Percentiles rank a stretch among this genome's conserved stretches.
Evolutionary conservation across 2,329 filamentous ascomycete species (phyloP).

Genomic region (Sporothrix inflata): DNA sequence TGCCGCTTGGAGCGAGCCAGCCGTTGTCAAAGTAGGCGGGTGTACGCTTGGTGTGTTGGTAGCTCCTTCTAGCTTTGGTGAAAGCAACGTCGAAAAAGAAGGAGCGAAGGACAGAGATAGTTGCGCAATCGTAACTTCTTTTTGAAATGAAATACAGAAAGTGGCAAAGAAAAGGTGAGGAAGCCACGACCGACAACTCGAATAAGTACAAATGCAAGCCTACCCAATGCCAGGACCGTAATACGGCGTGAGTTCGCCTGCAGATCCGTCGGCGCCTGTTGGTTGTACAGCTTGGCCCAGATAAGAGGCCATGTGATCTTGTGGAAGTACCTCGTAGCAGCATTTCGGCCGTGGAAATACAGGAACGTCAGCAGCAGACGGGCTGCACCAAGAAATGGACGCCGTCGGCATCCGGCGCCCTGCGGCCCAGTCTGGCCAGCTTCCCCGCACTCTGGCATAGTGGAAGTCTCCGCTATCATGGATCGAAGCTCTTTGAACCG

Average conservation of each 20-base stretch:
- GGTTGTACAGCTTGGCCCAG: slow-evolving; percentile 4
- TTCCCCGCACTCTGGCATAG: slow-evolving; percentile 7
- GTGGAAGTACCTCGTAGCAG: slow-evolving; percentile 1
- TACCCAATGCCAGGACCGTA: background rate
- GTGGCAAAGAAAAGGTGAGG: slow-evolving; percentile 2
- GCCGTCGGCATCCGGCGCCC: slow-evolving; percentile 19
- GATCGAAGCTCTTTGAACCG: background rate
- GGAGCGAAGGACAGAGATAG: background rate
- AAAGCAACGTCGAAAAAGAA: background rate
- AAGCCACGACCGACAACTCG: background rate
- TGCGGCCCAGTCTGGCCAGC: slow-evolving; percentile 14
- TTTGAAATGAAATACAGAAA: background rate
- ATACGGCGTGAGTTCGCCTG: background rate
- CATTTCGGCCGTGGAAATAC: slow-evolving; percentile 5
- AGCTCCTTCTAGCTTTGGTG: background rate
- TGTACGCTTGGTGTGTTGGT: background rate
- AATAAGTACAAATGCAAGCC: background rate
- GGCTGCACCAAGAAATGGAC: background rate
- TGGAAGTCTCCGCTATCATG: slow-evolving; percentile 9
- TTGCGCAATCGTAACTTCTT: slow-evolving; percentile 1
- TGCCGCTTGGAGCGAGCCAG: background rate
- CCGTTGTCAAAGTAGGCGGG: background rate
- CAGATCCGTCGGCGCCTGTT: slow-evolving; percentile 2
- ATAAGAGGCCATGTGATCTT: slow-evolving; percentile 5
- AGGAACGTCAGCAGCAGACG: background rate